phyloP scores from a whole-genome alignment of 1,284 basidiomycete species.

The Anthracocystis panici-leucophaei region DNA sequence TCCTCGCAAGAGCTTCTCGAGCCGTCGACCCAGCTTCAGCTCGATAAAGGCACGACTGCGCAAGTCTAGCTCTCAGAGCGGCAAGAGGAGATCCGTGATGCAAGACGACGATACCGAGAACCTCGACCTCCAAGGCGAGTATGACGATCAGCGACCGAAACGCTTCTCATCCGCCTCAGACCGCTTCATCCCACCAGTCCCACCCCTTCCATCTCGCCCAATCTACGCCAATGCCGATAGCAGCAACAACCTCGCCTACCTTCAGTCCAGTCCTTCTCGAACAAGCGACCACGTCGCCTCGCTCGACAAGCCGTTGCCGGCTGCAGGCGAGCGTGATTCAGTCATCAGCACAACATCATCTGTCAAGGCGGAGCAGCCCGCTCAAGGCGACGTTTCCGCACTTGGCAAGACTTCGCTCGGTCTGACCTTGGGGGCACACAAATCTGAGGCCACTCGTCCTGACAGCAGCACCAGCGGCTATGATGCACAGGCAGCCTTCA shows the following conservation, averaged over 20 bases:
- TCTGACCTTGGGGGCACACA: conserved; percentile 26
- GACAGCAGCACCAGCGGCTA: background rate
- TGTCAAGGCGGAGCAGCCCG: conserved; percentile 6
- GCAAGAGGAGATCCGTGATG: conserved; percentile 5
- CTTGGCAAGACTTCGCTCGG: conserved; percentile 24
- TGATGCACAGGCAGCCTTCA: conserved; percentile 31
- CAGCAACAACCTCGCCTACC: conserved; percentile 5
- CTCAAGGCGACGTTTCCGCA: conserved; percentile 17
- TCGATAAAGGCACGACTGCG: conserved; percentile 36
- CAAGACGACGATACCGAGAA: conserved; percentile 12
- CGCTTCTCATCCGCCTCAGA: conserved; percentile 36
- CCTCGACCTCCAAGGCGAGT: conserved; percentile 8
- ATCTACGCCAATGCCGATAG: background rate
- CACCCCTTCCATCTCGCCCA: conserved; percentile 28
- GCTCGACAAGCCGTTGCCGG: background rate
- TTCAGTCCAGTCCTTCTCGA: conserved; percentile 13
- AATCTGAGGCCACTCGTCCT: conserved; percentile 7
- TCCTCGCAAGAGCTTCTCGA: conserved; percentile 32
- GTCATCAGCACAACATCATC: conserved; percentile 16
- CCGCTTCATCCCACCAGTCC: conserved; percentile 36
- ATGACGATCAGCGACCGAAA: conserved; percentile 18
- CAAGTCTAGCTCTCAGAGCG: conserved; percentile 23
- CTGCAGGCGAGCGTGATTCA: conserved; percentile 12
- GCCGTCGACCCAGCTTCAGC: conserved; percentile 39
- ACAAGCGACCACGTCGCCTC: background rate